These are phyloP conservation scores for Suillus variegatus DNA, from an alignment of 768 basidiomycete species.

Conservation along the genomic window DNA sequence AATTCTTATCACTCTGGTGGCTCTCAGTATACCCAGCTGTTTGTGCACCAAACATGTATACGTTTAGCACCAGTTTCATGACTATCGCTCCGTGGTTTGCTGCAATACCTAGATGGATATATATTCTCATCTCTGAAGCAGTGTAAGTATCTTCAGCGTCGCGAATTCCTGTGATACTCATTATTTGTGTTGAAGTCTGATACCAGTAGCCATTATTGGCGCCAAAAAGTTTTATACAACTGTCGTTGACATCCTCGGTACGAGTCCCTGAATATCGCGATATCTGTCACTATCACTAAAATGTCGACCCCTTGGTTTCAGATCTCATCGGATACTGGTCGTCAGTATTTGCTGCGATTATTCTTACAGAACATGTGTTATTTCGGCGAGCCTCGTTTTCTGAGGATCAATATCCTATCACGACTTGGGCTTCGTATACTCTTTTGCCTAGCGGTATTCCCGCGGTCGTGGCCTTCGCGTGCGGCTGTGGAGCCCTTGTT, in stretches of 20 bases:
- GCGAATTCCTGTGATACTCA: neutral
- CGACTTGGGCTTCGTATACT: conserved; percentile 36
- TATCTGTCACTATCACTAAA: neutral
- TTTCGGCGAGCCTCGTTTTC: conserved; percentile 37
- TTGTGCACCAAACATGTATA: conserved; percentile 61
- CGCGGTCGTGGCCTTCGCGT: conserved; percentile 41
- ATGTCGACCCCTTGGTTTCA: neutral
- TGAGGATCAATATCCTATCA: conserved; percentile 35
- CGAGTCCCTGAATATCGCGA: conserved; percentile 6
- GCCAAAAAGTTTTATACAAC: conserved; percentile 45
- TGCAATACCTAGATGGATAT: conserved; percentile 47
- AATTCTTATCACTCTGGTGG: conserved; percentile 50
- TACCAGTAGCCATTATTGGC: conserved; percentile 50
- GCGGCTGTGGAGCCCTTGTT: conserved; percentile 41
- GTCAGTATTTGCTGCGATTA: conserved; percentile 36
- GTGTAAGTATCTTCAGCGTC: conserved; percentile 33
- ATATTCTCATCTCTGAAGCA: conserved; percentile 44
- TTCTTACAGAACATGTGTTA: conserved; percentile 45
- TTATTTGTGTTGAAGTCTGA: conserved; percentile 30
- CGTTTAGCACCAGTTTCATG: conserved; percentile 49
- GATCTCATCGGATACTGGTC: conserved; percentile 50
- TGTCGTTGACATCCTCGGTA: conserved; percentile 44
- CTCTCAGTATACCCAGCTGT: conserved; percentile 56
- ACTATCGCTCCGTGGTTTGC: conserved; percentile 33
- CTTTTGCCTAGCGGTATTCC: conserved; percentile 44